Base-by-base conservation (phyloP, 1,284 basidiomycete genomes). In the Moniliophthora roreri region DNA sequence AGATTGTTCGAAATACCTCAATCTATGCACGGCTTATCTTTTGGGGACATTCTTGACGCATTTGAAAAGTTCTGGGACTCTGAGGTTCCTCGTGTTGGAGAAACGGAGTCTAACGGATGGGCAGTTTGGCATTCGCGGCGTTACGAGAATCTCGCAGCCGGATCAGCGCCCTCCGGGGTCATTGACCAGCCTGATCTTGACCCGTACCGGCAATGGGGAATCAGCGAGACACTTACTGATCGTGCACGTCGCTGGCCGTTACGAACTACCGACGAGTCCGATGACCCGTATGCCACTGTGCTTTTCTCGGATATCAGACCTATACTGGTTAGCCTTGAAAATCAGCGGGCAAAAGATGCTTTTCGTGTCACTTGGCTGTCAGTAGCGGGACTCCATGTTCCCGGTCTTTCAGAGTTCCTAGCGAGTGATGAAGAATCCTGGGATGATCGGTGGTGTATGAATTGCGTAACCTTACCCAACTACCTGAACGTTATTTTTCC, bases 51-150 rank as follows among this genome's bases (percentile, higher is more conserved):
- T 46, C 68, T 91, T 1, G 74, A 79, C 53, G 69, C 75, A 11
- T 72, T 91, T 4, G 87, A 89, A 68, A 80, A 82, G 50, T 91
- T 87, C 61, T 91, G 88, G 89, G 89, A 91, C 48, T 81, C 84
- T 1, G 88, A 89, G 68, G 69, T 69, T 9, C 80, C 82, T 10
- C 82, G 87, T 16, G 60, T 82, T 13, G 87, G 88, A 24, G 88
- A 91, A 63, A 62, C 68, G 1, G 69, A 70, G 48, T 79, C 87
- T 11, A 71, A 65, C 53, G 87, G 88, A 20, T 89, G 88, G 87
- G 71, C 73, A 11, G 55, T 68, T 21, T 91, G 87, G 87, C 63
- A 76, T 34, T 63, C 71, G 7, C 68, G 73, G 21, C 74, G 74
- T 20, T 68, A 71, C 45, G 57, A 54, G 49, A 53, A 58, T 11